Percentiles rank a stretch among this genome's conserved stretches.
These are phyloP conservation scores for Microcos paniculata DNA, from an alignment of 345 rosid genomes.

Conservation along the genomic window DNA sequence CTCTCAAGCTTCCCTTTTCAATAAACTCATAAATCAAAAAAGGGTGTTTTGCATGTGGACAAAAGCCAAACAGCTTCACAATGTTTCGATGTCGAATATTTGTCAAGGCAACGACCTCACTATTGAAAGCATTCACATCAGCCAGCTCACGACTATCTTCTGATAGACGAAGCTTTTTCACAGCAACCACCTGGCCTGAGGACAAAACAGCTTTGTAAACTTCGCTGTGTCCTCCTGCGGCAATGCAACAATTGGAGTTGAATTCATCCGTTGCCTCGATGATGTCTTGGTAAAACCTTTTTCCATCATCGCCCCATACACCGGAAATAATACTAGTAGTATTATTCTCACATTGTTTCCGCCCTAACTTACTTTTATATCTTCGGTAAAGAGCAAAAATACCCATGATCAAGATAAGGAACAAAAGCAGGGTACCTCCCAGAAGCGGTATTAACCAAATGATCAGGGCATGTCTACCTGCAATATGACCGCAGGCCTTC, in stretches of 20 bases:
- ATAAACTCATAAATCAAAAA: slow-evolving; percentile 28
- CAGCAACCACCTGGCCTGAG: slow-evolving; percentile 13
- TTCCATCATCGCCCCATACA: slow-evolving; percentile 14
- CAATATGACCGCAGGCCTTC: slow-evolving; percentile 15
- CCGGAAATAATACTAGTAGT: background rate
- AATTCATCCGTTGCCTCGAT: slow-evolving; percentile 23
- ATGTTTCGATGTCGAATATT: slow-evolving; percentile 26
- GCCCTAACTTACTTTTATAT: background rate
- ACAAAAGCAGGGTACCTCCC: background rate
- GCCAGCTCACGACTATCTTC: background rate
- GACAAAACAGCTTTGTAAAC: slow-evolving; percentile 22
- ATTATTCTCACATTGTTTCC: too few relatives aligned
- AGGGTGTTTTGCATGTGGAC: background rate
- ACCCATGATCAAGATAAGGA: background rate
- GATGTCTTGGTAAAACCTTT: slow-evolving; percentile 17
- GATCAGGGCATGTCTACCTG: too few relatives aligned
- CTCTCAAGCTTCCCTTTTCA: slow-evolving; percentile 29
- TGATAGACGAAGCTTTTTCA: slow-evolving; percentile 15
- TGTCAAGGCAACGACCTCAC: slow-evolving; percentile 23
- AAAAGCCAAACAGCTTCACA: slow-evolving; percentile 28
- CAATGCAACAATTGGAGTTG: slow-evolving; percentile 15
- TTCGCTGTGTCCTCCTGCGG: slow-evolving; percentile 17
- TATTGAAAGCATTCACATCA: slow-evolving; percentile 9
- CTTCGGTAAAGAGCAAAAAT: background rate
- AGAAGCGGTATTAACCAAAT: slow-evolving; percentile 3